A percentile compares a stretch with the other conserved stretches of the same genome.
Conservation (phyloP, 768 basidiomycete species). For the Tylopilus felleus region DNA sequence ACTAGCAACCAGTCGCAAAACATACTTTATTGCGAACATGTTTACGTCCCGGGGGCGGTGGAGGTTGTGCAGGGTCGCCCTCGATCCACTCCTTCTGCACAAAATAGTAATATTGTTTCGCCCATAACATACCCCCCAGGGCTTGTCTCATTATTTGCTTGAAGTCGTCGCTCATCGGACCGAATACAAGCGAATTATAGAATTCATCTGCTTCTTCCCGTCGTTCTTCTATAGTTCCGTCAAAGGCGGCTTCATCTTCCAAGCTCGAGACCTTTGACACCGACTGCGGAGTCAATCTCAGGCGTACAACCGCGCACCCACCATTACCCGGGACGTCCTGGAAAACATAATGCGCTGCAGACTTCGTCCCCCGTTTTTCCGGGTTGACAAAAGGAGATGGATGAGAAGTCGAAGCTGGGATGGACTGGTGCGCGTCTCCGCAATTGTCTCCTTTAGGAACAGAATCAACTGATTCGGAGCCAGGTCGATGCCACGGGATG, state of each 20-base stretch:
- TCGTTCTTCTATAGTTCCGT: slow-evolving; percentile 85
- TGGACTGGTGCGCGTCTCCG: background rate
- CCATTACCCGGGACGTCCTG: slow-evolving; percentile 82
- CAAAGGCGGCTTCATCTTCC: slow-evolving; percentile 86
- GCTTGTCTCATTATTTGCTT: slow-evolving; percentile 97
- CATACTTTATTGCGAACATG: slow-evolving; percentile 75
- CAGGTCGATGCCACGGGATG: slow-evolving; percentile 75
- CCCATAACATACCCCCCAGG: slow-evolving; percentile 96
- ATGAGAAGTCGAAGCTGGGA: background rate
- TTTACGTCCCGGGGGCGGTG: slow-evolving; percentile 89
- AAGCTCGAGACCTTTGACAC: slow-evolving; percentile 75
- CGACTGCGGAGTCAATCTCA: slow-evolving; percentile 82
- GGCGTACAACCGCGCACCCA: slow-evolving; percentile 90
- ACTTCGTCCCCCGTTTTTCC: slow-evolving; percentile 83
- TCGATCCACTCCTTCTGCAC: slow-evolving; percentile 96
- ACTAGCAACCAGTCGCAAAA: slow-evolving; percentile 1
- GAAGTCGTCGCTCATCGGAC: slow-evolving; percentile 87
- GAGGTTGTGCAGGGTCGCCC: slow-evolving; percentile 92
- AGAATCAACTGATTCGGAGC: slow-evolving; percentile 18
- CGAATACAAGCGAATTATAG: slow-evolving; percentile 74
- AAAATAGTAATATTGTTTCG: slow-evolving; percentile 96
- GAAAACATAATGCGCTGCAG: slow-evolving; percentile 90
- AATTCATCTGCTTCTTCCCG: slow-evolving; percentile 96
- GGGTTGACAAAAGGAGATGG: slow-evolving; percentile 70
- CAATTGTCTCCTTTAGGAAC: background rate